Percentiles rank a stretch among this genome's conserved stretches.
These are phyloP conservation scores for Viridothelium virens DNA, from an alignment of 495 filamentous ascomycete genomes.

Conservation along the genomic window DNA sequence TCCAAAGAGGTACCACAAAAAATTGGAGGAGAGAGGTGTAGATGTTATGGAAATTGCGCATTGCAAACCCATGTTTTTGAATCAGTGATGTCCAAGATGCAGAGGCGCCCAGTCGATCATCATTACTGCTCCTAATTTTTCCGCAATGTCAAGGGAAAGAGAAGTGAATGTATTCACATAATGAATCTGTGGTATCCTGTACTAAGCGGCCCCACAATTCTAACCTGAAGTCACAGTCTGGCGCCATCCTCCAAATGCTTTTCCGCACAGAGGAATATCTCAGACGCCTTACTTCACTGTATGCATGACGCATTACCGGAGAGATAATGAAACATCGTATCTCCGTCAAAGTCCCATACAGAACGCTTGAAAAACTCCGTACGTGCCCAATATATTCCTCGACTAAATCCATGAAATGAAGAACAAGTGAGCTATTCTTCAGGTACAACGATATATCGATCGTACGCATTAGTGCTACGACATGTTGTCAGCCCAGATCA, in stretches of 20 bases:
- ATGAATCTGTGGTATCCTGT: too few species aligned
- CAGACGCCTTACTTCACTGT: neutral
- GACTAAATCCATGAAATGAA: neutral
- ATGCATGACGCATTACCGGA: neutral
- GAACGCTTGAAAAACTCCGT: neutral
- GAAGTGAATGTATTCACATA: too few species aligned
- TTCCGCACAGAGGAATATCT: neutral
- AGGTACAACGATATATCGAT: conserved; percentile 1
- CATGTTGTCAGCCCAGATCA: neutral
- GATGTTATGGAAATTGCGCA: too few species aligned
- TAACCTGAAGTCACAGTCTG: too few species aligned
- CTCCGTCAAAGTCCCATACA: neutral
- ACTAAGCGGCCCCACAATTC: too few species aligned
- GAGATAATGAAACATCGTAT: neutral
- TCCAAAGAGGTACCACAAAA: too few species aligned
- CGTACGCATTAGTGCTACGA: conserved; percentile 1
- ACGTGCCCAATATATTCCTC: neutral
- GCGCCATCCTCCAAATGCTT: neutral
- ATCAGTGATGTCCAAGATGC: too few species aligned
- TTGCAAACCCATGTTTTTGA: too few species aligned
- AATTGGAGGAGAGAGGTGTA: too few species aligned
- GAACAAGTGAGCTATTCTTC: neutral
- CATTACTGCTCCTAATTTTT: too few species aligned
- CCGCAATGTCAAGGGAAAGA: too few species aligned
- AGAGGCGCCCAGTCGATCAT: too few species aligned